These are phyloP conservation scores for Neofusicoccum parvum DNA, from an alignment of 2,329 filamentous ascomycete genomes.

Conservation along the genomic window DNA sequence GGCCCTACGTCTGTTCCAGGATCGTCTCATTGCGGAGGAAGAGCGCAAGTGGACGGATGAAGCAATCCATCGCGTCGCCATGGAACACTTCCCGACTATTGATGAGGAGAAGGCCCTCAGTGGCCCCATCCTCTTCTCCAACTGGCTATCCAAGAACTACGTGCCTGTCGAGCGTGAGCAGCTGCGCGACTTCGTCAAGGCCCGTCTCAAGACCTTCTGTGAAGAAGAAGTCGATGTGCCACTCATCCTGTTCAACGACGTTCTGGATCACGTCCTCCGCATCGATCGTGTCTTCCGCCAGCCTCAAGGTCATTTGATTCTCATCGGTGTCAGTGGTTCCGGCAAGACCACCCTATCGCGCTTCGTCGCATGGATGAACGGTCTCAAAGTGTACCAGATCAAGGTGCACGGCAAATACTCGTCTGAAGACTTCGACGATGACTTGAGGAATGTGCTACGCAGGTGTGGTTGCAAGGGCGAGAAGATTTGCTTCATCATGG, in stretches of 20 bases:
- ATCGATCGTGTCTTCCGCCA: conserved; percentile 99
- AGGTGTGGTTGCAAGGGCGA: conserved; percentile 96
- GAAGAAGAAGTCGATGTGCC: conserved; percentile 99
- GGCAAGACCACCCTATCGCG: conserved; percentile 97
- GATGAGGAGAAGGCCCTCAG: conserved; percentile 86
- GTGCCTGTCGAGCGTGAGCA: conserved; percentile 94
- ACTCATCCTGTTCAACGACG: conserved; percentile 98
- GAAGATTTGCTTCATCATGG: conserved; percentile 99
- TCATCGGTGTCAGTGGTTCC: conserved; percentile 97
- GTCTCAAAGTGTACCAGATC: conserved; percentile 98
- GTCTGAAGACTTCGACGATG: conserved; percentile 97
- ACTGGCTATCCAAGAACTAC: conserved; percentile 99
- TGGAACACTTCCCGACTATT: conserved; percentile 93
- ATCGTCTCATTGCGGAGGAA: conserved; percentile 91
- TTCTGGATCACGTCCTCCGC: conserved; percentile 94
- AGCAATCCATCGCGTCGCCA: conserved; percentile 79
- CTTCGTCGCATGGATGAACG: conserved; percentile 99
- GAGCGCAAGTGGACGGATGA: conserved; percentile 96
- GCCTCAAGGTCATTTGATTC: conserved; percentile 94
- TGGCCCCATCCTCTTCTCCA: conserved; percentile 95
- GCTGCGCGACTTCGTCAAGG: conserved; percentile 95
- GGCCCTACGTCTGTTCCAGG: conserved; percentile 92
- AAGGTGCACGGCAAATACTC: conserved; percentile 99
- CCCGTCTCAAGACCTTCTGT: conserved; percentile 95
- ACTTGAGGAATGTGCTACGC: conserved; percentile 88